Conservation (phyloP, 2,329 filamentous ascomycete genomes). For the Gliomastix tumulicola region DNA sequence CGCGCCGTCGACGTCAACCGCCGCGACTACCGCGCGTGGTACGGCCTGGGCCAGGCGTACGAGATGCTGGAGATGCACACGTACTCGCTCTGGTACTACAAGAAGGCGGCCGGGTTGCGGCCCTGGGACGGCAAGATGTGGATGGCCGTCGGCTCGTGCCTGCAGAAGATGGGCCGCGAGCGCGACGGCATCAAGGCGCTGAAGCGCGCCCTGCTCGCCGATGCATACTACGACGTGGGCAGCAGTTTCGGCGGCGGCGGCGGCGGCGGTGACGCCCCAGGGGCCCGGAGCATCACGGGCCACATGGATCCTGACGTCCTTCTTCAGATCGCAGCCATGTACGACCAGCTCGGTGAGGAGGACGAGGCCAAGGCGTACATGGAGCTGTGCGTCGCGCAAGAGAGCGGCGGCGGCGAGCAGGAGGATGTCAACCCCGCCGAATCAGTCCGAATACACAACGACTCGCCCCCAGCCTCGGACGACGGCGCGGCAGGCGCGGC, state of each 20-base stretch:
- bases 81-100: constrained; percentile 96
- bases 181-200: constrained; percentile 92
- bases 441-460: constrained; percentile 47
- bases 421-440: constrained; percentile 34
- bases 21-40: constrained; percentile 96
- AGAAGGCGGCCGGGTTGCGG: constrained; percentile 85
- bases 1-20: constrained; percentile 93
- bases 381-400: constrained; percentile 91
- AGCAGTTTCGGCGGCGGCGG: constrained; percentile 46
- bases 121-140: constrained; percentile 99
- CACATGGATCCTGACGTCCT: constrained; percentile 86
- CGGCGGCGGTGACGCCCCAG: constrained; percentile 35
- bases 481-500: constrained; percentile 28
- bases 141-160: constrained; percentile 89
- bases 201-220: constrained; percentile 84
- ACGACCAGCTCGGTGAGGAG: constrained; percentile 71
- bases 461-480: constrained; percentile 35
- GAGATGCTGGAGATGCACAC: constrained; percentile 97
- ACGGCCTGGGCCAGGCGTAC: constrained; percentile 93
- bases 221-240: constrained; percentile 71
- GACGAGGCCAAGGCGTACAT: constrained; percentile 87
- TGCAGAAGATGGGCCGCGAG: constrained; percentile 80
- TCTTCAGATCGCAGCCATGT: constrained; percentile 82
- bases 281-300: constrained; percentile 40
- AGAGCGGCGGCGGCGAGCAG: constrained; percentile 58